Evolutionary conservation across 2,329 filamentous ascomycete species (phyloP), one percentile per base, ranked within the genome.

Genomic region (Apiospora rasikravindrae): DNA sequence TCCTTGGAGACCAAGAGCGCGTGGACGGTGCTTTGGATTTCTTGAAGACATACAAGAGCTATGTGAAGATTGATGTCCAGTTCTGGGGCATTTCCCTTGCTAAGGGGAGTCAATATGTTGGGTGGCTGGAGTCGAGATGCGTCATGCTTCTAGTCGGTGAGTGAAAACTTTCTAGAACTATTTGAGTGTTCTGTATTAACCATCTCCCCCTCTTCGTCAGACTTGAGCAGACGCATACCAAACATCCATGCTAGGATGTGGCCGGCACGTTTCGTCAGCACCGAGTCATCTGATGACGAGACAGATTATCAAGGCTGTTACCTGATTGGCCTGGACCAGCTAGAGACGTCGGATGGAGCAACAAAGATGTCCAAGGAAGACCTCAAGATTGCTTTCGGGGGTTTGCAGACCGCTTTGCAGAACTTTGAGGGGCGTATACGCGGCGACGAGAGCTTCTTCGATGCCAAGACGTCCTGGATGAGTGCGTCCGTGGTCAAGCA

Each of bases 71-170:
- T 69, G 88, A 91, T 71, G 84, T 89, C 0, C 89, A 91, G 67
- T 93, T 91, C 79, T 93, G 91, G 91, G 90, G 90, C 1, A 81
- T 86, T 8, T 89, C 89, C 2, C 80, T 85, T 1, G 81, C 84
- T 0, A 88, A 86, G 70, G 88, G 89, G 0, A 87, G 86, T 26
- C 82, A 84, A 16, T 86, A 91, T 67, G 81, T 92, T 0, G 88
- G 89, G 14, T 92, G 90, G 90, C 79, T 93, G 2, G 90, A 92
- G 76, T 91, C 89, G 10, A 85, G 88, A 71, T 90, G 87, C 71
- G 84, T 89, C 1, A 82, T 84, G 72, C 81, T 93, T 45, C 84
- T 92, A 26, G 86, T 89, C 73, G 88, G 88, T 89, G 81, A 81
- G 86, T 82, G 66, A 40, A 22, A 24, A 45, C 2, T 68, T 22